Base-by-base conservation (phyloP, 495 filamentous ascomycete species). In the Astrothelium macrocarpum region DNA sequence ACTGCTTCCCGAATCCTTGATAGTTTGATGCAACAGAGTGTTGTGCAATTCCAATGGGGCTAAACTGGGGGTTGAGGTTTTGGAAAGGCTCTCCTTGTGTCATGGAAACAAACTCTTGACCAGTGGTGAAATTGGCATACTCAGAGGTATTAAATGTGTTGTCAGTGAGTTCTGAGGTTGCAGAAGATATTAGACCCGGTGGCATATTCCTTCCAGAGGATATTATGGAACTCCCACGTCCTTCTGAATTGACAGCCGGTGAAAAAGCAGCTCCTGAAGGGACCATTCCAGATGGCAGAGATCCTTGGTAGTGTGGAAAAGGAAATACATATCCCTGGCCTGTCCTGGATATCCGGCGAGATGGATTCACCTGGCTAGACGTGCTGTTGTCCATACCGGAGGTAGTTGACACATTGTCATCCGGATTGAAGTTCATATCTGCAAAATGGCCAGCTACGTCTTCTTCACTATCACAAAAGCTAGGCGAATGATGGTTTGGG, bases 371-470 rank as follows among this genome's bases (percentile, higher is more conserved):
- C 23, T 56, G 49, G 20, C 49, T 26, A 29, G 12, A 28, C 20
- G 25, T 56, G 49, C 49, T 56, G 49, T 56, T 56, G 49, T 56
- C 49, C 49, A 56, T 56, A 56, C 49, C 49, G 49, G 49, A 56
- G 49, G 49, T 16, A 56, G 49, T 56, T 56, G 49, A 56, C 29
- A 56, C 49, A 56, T 56, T 56, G 49, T 56, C 49, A 28, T 56
- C 49, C 25, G 49, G 49, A 28, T 11, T 56, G 49, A 56, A 56
- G 25, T 9, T 56, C 49, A 56, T 56, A 26, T 56, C 49, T 56
- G 49, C n/a, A 28, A 56, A 56, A 28, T 26, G 49, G 25, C 49
- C 49, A 56, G 49, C 20, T 9, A 56, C 49, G 49, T 56, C 49
- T 56, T 56, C 49, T 20, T 56, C 49, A 26, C 23, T 29, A 12